These are phyloP conservation scores for Eucalyptus shirleyi DNA, from an alignment of 345 rosid species.

Conservation along the genomic window DNA sequence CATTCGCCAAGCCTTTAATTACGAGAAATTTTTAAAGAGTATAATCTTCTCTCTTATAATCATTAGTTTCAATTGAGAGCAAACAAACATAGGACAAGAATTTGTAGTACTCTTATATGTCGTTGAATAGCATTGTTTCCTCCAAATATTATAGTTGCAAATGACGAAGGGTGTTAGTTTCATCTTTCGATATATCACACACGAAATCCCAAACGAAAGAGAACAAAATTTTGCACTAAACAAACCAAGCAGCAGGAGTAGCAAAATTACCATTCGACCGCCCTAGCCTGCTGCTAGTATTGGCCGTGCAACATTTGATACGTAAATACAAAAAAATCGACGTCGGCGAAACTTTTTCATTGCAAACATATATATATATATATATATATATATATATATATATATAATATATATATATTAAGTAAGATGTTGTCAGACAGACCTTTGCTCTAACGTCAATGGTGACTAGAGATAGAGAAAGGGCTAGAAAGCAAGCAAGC, in stretches of 20 bases:
- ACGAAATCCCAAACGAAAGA: not conserved
- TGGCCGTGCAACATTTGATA: not conserved
- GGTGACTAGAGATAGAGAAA: not conserved
- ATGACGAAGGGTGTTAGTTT: not conserved
- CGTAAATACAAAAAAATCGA: not conserved
- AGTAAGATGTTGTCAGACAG: too few relatives aligned
- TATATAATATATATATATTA: too few relatives aligned
- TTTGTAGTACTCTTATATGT: not conserved
- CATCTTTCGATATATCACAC: not conserved
- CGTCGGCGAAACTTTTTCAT: too few relatives aligned
- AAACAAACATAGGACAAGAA: not conserved
- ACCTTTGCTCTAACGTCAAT: too few relatives aligned
- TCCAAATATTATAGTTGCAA: not conserved
- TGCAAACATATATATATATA: too few relatives aligned
- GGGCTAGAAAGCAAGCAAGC: not conserved
- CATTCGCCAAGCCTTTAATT: not conserved
- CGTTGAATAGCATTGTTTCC: not conserved
- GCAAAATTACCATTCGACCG: not conserved
- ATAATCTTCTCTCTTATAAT: not conserved
- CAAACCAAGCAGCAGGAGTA: too few relatives aligned
- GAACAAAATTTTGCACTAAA: too few relatives aligned
- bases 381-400: too few relatives aligned
- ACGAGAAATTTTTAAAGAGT: not conserved
- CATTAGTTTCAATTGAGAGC: not conserved
- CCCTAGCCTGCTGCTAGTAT: not conserved